Percentiles rank a stretch among this genome's conserved stretches.
Conservation (phyloP, 805 yeast genomes). For the Candida silvicultrix region DNA sequence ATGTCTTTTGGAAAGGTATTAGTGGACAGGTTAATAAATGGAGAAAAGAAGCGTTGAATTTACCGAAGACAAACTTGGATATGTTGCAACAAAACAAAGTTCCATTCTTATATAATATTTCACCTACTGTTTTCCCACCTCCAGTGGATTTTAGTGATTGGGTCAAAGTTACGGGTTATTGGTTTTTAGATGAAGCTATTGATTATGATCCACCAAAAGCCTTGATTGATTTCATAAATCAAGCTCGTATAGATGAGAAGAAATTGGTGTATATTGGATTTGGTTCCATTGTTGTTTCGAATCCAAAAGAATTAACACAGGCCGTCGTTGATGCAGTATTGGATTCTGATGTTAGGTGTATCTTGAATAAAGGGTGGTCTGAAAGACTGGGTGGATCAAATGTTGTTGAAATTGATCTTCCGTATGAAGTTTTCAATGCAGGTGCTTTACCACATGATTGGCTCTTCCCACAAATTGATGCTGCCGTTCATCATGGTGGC, state of each 20-base stretch:
- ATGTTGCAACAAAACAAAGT: slow-evolving; percentile 69
- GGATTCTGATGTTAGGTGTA: slow-evolving; percentile 78
- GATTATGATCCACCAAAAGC: slow-evolving; percentile 55
- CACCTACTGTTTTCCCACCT: slow-evolving; percentile 87
- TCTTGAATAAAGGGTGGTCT: slow-evolving; percentile 93
- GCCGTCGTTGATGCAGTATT: slow-evolving; percentile 76
- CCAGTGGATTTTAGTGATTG: slow-evolving; percentile 91
- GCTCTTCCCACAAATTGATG: slow-evolving; percentile 85
- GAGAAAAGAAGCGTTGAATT: slow-evolving; percentile 62
- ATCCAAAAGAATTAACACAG: slow-evolving; percentile 70
- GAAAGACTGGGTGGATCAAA: slow-evolving; percentile 46
- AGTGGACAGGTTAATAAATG: slow-evolving; percentile 82
- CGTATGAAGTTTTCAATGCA: slow-evolving; percentile 59
- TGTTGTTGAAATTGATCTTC: slow-evolving; percentile 41
- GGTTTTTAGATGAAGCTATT: slow-evolving; percentile 74
- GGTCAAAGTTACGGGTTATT: slow-evolving; percentile 94
- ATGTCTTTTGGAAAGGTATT: slow-evolving; percentile 89
- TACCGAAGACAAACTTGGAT: slow-evolving; percentile 66
- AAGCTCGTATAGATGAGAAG: slow-evolving; percentile 54
- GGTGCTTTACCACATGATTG: slow-evolving; percentile 89
- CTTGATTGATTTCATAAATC: slow-evolving; percentile 50
- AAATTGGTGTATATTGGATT: slow-evolving; percentile 89
- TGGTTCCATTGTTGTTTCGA: slow-evolving; percentile 88
- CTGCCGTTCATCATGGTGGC: slow-evolving; percentile 97
- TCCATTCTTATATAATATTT: slow-evolving; percentile 85